phyloP scores from a whole-genome alignment of 352 stramenopile genomes.

The Halophytophthora polymorphica region DNA sequence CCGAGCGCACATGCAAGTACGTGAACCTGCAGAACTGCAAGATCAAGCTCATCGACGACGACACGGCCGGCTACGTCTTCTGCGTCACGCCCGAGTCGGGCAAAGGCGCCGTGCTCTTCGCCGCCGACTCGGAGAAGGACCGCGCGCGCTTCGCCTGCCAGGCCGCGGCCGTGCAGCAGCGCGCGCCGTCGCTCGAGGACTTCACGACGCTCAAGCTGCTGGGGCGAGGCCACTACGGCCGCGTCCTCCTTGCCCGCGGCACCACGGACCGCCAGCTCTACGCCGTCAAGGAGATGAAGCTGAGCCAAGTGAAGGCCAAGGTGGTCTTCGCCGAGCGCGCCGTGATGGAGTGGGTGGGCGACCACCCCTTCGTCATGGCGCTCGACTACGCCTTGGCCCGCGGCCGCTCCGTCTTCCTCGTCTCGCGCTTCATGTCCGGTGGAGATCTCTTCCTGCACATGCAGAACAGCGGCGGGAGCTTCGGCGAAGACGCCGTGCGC shows the following conservation, averaged over 20 bases:
- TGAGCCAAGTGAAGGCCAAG: constrained; percentile 84
- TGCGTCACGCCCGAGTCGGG: constrained; percentile 66
- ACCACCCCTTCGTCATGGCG: constrained; percentile 96
- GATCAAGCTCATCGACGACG: constrained; percentile 77
- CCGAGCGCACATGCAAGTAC: constrained; percentile 52
- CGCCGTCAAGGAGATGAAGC: constrained; percentile 89
- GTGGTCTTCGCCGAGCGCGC: constrained; percentile 82
- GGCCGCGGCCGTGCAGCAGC: constrained; percentile 55
- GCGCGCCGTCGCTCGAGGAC: constrained; percentile 47
- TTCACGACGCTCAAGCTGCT: constrained; percentile 84
- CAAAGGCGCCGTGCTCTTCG: constrained; percentile 69
- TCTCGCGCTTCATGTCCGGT: constrained; percentile 98
- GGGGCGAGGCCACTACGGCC: constrained; percentile 80
- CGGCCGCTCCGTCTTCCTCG: constrained; percentile 95
- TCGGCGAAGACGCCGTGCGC: constrained; percentile 66
- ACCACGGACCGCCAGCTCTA: constrained; percentile 54
- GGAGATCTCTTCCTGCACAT: constrained; percentile 94
- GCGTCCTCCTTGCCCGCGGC: constrained; percentile 64
- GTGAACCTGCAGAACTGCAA: constrained; percentile 74
- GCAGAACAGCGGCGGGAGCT: constrained; percentile 82
- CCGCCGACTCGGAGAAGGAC: constrained; percentile 82
- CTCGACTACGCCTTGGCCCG: constrained; percentile 96
- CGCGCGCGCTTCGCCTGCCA: constrained; percentile 73
- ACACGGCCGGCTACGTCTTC: constrained; percentile 77
- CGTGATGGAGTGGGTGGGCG: constrained; percentile 81